These are phyloP conservation scores for Knufia petricola DNA, from an alignment of 2,329 filamentous ascomycete genomes.

Conservation along the genomic window DNA sequence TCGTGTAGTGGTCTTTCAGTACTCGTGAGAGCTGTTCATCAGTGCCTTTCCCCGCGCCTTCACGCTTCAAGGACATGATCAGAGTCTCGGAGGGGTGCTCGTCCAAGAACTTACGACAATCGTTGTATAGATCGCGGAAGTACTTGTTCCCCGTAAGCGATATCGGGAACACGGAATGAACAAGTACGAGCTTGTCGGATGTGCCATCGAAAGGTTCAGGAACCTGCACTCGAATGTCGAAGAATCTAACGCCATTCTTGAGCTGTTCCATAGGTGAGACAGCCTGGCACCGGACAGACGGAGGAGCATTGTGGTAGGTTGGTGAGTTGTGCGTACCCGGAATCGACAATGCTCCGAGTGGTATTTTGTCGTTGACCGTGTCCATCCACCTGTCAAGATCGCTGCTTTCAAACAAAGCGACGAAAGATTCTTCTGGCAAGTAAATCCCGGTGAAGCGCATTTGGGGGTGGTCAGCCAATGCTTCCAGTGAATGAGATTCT, in stretches of 20 bases:
- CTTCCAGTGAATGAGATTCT: conserved; percentile 51
- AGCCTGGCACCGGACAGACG: conserved; percentile 87
- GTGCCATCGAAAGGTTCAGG: conserved; percentile 46
- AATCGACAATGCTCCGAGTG: conserved; percentile 73
- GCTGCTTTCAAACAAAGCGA: conserved; percentile 60
- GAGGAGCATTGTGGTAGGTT: conserved; percentile 72
- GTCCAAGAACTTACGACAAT: conserved; percentile 65
- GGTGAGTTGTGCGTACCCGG: conserved; percentile 94
- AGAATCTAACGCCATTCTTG: conserved; percentile 81
- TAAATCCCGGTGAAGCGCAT: conserved; percentile 58
- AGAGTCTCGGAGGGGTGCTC: conserved; percentile 71
- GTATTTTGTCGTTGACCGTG: conserved; percentile 58
- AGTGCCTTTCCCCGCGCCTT: conserved; percentile 70
- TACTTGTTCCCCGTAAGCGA: conserved; percentile 72
- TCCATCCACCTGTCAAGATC: conserved; percentile 72
- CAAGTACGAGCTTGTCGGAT: conserved; percentile 64
- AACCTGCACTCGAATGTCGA: conserved; percentile 77
- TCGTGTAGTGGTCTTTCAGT: conserved; percentile 62
- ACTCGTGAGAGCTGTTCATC: conserved; percentile 70
- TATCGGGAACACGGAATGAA: conserved; percentile 85
- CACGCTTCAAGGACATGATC: conserved; percentile 80
- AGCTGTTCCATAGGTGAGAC: conserved; percentile 69
- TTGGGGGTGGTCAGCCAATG: conserved; percentile 43
- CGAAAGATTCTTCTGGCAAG: conserved; percentile 44
- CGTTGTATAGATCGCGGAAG: conserved; percentile 61